These are phyloP conservation scores for Diphasiastrum complanatum DNA, from an alignment of 83 land plant genomes.

Conservation along the genomic window DNA sequence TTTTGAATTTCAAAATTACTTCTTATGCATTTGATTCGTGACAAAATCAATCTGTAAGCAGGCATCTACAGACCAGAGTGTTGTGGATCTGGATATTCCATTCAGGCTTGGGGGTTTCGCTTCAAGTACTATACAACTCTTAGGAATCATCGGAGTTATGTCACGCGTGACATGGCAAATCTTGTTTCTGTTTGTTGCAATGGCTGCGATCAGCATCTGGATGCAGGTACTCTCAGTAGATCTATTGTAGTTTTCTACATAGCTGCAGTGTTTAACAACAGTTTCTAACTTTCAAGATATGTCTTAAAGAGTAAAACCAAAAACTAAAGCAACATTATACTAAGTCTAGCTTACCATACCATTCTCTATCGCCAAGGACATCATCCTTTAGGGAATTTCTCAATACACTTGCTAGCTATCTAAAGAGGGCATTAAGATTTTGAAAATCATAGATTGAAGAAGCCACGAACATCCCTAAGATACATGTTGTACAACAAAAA, in stretches of 20 bases:
- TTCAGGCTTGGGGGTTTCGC: slow-evolving; percentile 78
- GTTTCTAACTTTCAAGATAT: neutral
- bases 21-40: too few species aligned
- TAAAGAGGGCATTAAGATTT: too few species aligned
- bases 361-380: too few species aligned
- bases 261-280: neutral
- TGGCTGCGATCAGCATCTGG: slow-evolving; percentile 73
- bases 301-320: neutral
- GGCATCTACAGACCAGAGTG: slow-evolving; percentile 96
- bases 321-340: neutral
- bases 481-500: too few species aligned
- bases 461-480: too few species aligned
- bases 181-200: slow-evolving; percentile 63
- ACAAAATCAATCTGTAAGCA: too few species aligned
- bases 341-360: too few species aligned
- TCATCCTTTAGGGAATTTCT: neutral
- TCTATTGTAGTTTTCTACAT: neutral
- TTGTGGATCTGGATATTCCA: slow-evolving; percentile 86
- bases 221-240: slow-evolving; percentile 69
- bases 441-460: too few species aligned
- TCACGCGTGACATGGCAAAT: slow-evolving; percentile 87
- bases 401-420: neutral
- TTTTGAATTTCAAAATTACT: too few species aligned
- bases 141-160: slow-evolving; percentile 91
- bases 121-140: slow-evolving; percentile 70